Conservation (phyloP, 768 basidiomycete genomes). For the Arthromyces matolae region DNA sequence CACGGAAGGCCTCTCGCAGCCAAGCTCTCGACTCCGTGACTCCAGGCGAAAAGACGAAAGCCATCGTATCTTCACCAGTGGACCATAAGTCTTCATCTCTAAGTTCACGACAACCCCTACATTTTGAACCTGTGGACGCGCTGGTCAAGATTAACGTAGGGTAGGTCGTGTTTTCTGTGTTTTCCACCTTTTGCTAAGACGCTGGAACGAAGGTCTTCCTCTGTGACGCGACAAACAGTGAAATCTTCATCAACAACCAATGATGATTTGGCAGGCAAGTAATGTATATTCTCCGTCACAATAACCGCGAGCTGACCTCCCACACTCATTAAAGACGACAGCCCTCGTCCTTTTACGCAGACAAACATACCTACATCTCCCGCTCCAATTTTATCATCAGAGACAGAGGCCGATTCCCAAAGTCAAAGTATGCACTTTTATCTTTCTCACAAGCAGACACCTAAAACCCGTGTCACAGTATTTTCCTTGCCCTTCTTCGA, state of each 20-base stretch:
- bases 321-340: too few relatives aligned
- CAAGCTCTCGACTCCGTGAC: constrained; percentile 3
- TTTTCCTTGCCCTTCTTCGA: constrained; percentile 15
- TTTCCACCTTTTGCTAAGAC: background rate
- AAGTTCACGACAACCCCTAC: constrained; percentile 18
- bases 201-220: background rate
- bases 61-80: constrained; percentile 22
- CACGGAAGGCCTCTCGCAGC: background rate
- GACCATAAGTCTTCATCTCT: constrained; percentile 12
- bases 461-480: background rate
- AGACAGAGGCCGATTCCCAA: constrained; percentile 21
- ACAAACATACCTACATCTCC: constrained; percentile 10
- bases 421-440: constrained; percentile 11
- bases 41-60: background rate
- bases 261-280: too few relatives aligned
- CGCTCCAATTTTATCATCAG: constrained; percentile 9
- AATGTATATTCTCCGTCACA: too few relatives aligned
- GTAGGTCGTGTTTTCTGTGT: too few relatives aligned
- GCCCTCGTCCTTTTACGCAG: background rate
- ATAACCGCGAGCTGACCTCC: too few relatives aligned
- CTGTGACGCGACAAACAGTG: background rate
- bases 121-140: constrained; percentile 18
- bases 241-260: constrained; percentile 35
- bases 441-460: background rate
- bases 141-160: too few relatives aligned